phyloP scores from a whole-genome alignment of 768 basidiomycete genomes.

The Rhodocollybia butyracea region DNA sequence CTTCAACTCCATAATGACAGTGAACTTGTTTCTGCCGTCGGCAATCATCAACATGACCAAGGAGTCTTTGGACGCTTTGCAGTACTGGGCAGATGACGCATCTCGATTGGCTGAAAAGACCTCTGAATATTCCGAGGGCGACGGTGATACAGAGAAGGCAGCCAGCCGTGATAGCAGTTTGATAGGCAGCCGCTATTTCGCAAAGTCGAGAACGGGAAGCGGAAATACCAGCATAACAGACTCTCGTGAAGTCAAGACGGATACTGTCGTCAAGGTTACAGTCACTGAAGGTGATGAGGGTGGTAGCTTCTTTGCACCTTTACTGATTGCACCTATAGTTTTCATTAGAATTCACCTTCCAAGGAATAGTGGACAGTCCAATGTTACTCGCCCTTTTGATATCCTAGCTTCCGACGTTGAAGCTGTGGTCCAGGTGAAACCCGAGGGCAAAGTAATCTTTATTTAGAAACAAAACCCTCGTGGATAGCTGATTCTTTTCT shows the following conservation, averaged over 20 bases:
- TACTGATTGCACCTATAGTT: conserved; percentile 12
- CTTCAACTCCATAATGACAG: conserved; percentile 10
- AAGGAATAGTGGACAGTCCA: conserved; percentile 28
- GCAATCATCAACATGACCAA: conserved; percentile 64
- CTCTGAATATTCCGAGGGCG: conserved; percentile 19
- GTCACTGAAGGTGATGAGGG: conserved; percentile 39
- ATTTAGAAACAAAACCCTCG: conserved; percentile 2
- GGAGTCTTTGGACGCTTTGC: conserved; percentile 65
- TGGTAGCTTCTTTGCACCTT: not conserved
- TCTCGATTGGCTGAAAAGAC: conserved; percentile 64
- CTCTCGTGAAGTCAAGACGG: conserved; percentile 13
- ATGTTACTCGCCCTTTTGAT: conserved; percentile 45
- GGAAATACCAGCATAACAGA: conserved; percentile 38
- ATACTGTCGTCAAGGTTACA: not conserved
- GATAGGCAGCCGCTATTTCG: conserved; percentile 79
- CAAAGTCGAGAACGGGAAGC: conserved; percentile 44
- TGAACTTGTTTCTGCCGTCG: conserved; percentile 55
- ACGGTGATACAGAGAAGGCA: conserved; percentile 23
- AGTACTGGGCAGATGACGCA: conserved; percentile 86
- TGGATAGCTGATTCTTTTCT: conserved; percentile 7
- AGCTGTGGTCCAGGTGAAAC: conserved; percentile 61
- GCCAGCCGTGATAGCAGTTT: conserved; percentile 58
- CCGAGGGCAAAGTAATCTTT: conserved; percentile 60
- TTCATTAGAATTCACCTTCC: conserved; percentile 48
- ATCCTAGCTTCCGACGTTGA: conserved; percentile 61